Evolutionary conservation across 305 asterid species (phyloP), one percentile per base, ranked within the genome.

Genomic region (Stenogyne calaminthoides): DNA sequence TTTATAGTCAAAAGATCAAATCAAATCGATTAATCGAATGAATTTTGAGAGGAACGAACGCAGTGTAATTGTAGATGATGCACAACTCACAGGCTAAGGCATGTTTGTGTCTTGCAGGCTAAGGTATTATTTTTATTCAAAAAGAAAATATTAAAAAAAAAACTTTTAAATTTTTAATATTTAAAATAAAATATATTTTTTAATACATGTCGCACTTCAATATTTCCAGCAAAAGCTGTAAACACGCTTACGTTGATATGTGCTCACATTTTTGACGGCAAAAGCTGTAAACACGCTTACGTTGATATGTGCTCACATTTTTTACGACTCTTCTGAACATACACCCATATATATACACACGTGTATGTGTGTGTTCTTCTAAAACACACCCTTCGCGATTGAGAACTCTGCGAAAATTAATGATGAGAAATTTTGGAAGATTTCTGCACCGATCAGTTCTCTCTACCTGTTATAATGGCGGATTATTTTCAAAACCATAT

Each of bases 371-470:
- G 16, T 12, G 5, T 27, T 58, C 40, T 67, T 32, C 51, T 64
- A 3, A 36, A 3, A 3, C 19, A 71, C 19, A 34, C 20, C 69
- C 46, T 61, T 57, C 29, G 19, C 27, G 55, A 29, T 40, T 11
- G 22, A 27, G 29, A 34, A 52, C 39, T n/a, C 42, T 19, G 34
- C 29, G 25, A 46, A 18, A 63, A 64, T 64, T 39, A 14, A 71
- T 29, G 44, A 87, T 86, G 91, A 89, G 77, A 71, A 74, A 42
- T 57, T 72, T 83, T 19, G 84, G 81, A 7, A 77, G 82, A 44
- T 64, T 86, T 57, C 61, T 85, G 36, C 56, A 55, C 42, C 85
- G 85, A 77, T 67, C 82, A 19, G 59, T 69, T 69, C 82, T 76
- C 18, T 72, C 32, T 5, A 36, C 76, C 71, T 66, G 54, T 71